Conservation (phyloP, 163 green algal genomes). For the Chlamydomonas reinhardtii region DNA sequence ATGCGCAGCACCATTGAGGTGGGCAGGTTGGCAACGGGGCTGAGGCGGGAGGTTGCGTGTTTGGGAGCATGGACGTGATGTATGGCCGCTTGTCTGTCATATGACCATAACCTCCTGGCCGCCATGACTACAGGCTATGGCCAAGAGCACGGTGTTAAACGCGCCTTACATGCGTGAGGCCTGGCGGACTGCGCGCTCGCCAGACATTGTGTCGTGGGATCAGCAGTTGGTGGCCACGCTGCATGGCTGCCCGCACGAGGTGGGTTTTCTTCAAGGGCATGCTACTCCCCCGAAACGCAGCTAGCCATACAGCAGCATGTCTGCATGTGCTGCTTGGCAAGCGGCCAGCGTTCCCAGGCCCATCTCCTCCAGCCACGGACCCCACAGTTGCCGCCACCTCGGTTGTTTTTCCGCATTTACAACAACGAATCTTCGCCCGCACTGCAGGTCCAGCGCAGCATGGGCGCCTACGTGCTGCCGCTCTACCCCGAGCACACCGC, state of each 20-base stretch:
- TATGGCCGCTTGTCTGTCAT: neutral
- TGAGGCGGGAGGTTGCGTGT: no score
- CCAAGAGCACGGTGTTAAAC: slow-evolving; percentile 65
- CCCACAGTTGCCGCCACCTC: no score
- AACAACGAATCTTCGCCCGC: no score
- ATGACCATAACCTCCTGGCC: neutral
- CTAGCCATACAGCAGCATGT: no score
- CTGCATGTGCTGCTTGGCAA: no score
- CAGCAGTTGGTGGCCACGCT: slow-evolving; percentile 1
- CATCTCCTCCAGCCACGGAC: no score
- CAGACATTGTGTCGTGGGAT: neutral
- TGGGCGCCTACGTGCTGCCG: slow-evolving; percentile 36
- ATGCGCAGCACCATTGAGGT: slow-evolving; percentile 50
- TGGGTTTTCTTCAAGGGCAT: no score
- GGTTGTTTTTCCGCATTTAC: no score
- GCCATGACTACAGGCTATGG: neutral
- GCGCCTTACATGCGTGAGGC: slow-evolving; percentile 68
- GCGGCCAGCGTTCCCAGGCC: no score
- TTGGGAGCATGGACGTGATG: no score
- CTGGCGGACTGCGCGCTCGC: slow-evolving; percentile 32
- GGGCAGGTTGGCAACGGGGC: neutral
- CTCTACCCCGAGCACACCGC: slow-evolving; percentile 25
- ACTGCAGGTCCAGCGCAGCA: neutral
- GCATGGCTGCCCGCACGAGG: neutral
- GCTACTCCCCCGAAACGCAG: no score